phyloP scores from a whole-genome alignment of 2,329 filamentous ascomycete species.

The Fonsecaea erecta region DNA sequence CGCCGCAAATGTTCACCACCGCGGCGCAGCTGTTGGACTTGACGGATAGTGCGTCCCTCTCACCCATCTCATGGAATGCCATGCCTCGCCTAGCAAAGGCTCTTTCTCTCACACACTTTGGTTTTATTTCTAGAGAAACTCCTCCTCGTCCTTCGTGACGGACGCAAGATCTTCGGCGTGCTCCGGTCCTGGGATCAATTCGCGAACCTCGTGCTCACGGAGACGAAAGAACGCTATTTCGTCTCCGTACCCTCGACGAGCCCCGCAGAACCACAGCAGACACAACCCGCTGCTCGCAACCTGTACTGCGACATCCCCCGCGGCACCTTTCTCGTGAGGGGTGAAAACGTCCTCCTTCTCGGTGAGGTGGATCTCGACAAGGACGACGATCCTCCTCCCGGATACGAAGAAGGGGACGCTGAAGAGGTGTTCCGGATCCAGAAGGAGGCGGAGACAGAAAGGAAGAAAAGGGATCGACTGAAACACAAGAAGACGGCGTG shows the following conservation, averaged over 20 bases:
- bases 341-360: conserved; percentile 94
- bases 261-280: conserved; percentile 7
- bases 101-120: background rate
- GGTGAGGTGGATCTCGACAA: conserved; percentile 97
- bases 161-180: conserved; percentile 90
- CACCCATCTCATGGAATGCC: background rate
- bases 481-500: conserved; percentile 72
- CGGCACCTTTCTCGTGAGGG: conserved; percentile 88
- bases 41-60: conserved; percentile 80
- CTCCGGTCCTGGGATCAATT: conserved; percentile 97
- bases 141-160: conserved; percentile 86
- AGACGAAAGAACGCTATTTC: conserved; percentile 88
- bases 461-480: conserved; percentile 74
- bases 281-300: conserved; percentile 53
- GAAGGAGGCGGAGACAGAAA: conserved; percentile 70
- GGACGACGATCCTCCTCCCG: conserved; percentile 80
- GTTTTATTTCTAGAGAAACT: conserved; percentile 87
- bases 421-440: conserved; percentile 73
- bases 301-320: conserved; percentile 83
- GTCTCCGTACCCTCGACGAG: conserved; percentile 39
- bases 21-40: conserved; percentile 93
- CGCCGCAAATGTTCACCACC: conserved; percentile 96
- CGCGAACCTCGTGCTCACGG: conserved; percentile 92
- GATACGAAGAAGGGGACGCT: conserved; percentile 69
- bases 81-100: background rate